Conservation (phyloP, 2,329 filamentous ascomycete genomes). For the Trichoderma atrobrunneum region DNA sequence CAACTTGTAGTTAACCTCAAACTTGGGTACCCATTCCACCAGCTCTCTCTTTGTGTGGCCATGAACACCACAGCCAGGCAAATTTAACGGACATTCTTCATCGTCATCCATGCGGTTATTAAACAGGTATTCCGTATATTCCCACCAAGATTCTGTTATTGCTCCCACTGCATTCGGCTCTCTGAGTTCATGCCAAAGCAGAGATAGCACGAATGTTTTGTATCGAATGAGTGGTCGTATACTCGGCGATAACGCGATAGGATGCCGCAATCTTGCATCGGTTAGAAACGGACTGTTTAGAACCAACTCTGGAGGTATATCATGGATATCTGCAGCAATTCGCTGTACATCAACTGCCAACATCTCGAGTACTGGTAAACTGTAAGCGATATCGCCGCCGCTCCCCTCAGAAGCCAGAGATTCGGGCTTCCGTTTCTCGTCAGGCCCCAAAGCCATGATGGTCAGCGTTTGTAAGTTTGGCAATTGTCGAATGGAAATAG, state of each 20-base stretch:
- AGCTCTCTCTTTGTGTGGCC: constrained; percentile 5
- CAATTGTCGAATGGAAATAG: background rate
- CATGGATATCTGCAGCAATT: background rate
- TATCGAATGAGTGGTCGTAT: constrained; percentile 1
- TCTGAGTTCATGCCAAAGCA: constrained; percentile 4
- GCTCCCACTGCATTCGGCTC: background rate
- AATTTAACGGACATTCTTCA: background rate
- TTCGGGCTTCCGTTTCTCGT: background rate
- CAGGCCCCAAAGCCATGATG: background rate
- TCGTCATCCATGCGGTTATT: background rate
- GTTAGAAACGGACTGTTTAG: background rate
- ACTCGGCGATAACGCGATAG: background rate
- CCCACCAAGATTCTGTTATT: constrained; percentile 1
- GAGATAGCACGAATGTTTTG: background rate
- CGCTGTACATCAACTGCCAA: background rate
- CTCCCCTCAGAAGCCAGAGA: background rate
- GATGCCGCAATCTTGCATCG: background rate
- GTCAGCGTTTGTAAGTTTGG: background rate
- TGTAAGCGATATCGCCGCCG: background rate
- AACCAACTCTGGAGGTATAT: background rate
- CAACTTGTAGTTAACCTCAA: constrained; percentile 5
- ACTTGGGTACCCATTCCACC: background rate
- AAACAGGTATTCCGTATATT: background rate
- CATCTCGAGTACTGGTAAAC: background rate
- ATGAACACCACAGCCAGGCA: background rate